Base-by-base conservation (phyloP, 2,329 filamentous ascomycete genomes). In the Botrytis byssoidea region DNA sequence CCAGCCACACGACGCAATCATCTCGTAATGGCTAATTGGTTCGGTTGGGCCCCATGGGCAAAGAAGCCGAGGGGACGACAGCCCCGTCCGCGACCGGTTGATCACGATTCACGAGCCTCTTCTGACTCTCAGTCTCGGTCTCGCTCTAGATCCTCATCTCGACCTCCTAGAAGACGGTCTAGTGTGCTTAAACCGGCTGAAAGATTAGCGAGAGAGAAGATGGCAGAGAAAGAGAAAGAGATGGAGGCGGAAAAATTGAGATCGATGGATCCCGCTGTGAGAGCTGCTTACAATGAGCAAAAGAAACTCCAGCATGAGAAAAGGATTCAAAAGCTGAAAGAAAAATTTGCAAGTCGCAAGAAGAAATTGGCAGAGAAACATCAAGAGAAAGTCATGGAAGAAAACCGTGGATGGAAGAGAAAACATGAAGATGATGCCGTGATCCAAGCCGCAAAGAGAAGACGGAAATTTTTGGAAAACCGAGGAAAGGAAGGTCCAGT, bases 391-490 rank as follows among this genome's bases (percentile, higher is more conserved):
- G n/a, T 6, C 0, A 8, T 12, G 8, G 25, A 32, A 42, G n/a
- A 32, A 18, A 42, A 48, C 16, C 4, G 10, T 60, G 42, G 16
- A 2, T 72, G 40, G 40, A 61, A 69, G 32, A 73, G 71, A 61
- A 51, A 60, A 9, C 71, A 73, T 20, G 64, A 73, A 6, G 51
- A 73, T 25, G 63, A 69, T 42, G 12, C 71, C 12, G 25, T 7
- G 9, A 25, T n/a, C 1, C 51, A 69, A 51, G 64, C 63, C 20
- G 57, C 20, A 22, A 22, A 42, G 32, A 73, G 51, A 51, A 42
- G 51, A 37, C 16, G 3, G 4, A 42, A 7, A 18, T 69, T 68
- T 4, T 6, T 70, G 35, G 22, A 60, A 8, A 4, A 14, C 46
- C 66, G 48, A 12, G 9, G 2, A 3, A 22, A 9, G 40, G 16